Base-by-base conservation (phyloP, 352 stramenopile species). In the Globisporangium viniferum region DNA sequence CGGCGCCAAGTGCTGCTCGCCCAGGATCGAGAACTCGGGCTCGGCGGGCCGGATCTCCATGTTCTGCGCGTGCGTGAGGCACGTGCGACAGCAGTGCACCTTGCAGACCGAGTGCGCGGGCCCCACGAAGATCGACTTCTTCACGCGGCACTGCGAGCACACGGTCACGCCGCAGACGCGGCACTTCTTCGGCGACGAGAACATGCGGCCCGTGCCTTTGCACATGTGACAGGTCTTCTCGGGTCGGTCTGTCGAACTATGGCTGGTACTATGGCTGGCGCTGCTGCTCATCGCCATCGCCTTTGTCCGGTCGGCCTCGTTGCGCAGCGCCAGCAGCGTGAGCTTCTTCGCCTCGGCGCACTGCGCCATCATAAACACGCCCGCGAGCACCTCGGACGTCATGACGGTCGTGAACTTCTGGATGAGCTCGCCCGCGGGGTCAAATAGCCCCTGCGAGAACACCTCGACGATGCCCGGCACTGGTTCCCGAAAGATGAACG, bases 311-410 rank as follows among this genome's bases (percentile, higher is more conserved):
- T 72, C 70, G 31, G 70, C 78, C 73, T 70, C 18, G 73, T 80
- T 0, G 70, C 69, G 48, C 69, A 76, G n/a, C 70, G 78, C 63
- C 72, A 73, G 5, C 73, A 88, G 73, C 12, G 74, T 70, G 24
- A 88, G 36, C 72, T 86, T 86, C 71, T 88, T 88, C 49, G 78
- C 80, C 36, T 86, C 72, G 8, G 81, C 79, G 18, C 68, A 74
- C 24, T 73, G 72, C 29, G 81, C 61, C 56, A 49, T 62, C 33
- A 29, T 61, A 31, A 62, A 49, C 5, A 81, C 41, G 0, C 61
- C 66, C 2, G 58, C 64, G 60, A 85, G 68, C 41, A 83, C 79
- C 22, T 79, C 73, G 33, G 73, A 69, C 1, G 74, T 75, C 36
- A 66, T 68, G 20, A 71, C 24, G 12, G 71, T 67, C 3, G 69